phyloP scores from a whole-genome alignment of 2,329 filamentous ascomycete species.

The Trichoderma harzianum region DNA sequence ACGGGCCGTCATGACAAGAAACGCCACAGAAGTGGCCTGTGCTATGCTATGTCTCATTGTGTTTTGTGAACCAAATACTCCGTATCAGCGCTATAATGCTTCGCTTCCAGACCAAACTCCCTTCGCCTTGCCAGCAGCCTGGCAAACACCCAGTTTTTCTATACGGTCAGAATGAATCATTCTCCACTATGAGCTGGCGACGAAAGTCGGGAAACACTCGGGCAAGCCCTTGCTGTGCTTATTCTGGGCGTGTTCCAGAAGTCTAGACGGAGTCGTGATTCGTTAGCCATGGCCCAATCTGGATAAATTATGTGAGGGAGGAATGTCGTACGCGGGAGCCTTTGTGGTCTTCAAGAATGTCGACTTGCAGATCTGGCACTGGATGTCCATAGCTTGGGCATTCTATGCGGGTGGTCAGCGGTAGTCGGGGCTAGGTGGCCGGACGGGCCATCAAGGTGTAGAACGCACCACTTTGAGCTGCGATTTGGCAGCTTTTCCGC shows the following conservation, averaged over 20 bases:
- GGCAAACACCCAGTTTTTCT: not conserved
- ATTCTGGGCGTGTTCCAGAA: slow-evolving; percentile 69
- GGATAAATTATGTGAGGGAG: not conserved
- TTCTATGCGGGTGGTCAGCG: slow-evolving; percentile 50
- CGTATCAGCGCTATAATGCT: slow-evolving; percentile 15
- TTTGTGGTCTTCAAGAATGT: slow-evolving; percentile 77
- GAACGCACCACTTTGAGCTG: slow-evolving; percentile 63
- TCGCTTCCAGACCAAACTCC: slow-evolving; percentile 18
- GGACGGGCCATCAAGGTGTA: not conserved
- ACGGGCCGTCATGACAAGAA: not conserved
- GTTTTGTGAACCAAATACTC: not conserved
- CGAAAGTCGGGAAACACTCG: slow-evolving; percentile 65
- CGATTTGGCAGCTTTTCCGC: slow-evolving; percentile 57
- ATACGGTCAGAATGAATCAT: not conserved
- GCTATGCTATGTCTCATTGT: slow-evolving; percentile 10
- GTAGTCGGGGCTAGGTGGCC: not conserved
- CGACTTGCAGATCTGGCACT: slow-evolving; percentile 73
- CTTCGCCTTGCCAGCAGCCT: slow-evolving; percentile 7
- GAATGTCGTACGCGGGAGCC: slow-evolving; percentile 58
- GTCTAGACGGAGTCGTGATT: slow-evolving; percentile 37
- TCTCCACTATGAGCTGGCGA: not conserved
- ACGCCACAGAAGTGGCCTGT: not conserved
- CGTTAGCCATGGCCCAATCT: slow-evolving; percentile 3
- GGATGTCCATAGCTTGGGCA: slow-evolving; percentile 69
- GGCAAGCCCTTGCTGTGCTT: slow-evolving; percentile 71